Percentiles rank a stretch among this genome's conserved stretches.
These are phyloP conservation scores for Huntiella moniliformis DNA, from an alignment of 2,329 filamentous ascomycete species.

Conservation along the genomic window DNA sequence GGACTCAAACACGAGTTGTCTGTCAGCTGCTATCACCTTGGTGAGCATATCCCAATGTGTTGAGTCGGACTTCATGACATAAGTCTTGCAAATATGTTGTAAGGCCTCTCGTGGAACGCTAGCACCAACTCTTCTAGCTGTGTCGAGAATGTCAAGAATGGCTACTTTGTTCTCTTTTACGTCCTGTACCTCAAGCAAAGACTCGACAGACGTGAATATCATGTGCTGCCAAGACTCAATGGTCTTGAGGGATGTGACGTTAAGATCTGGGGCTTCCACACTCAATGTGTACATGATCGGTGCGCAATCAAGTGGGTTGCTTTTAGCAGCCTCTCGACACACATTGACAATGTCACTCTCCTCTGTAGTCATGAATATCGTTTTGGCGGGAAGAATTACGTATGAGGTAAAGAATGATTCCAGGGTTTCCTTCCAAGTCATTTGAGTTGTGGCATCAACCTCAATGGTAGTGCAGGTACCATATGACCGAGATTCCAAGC, in stretches of 20 bases:
- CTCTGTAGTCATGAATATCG: constrained; percentile 25
- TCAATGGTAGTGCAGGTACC: neutral
- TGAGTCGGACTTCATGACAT: constrained; percentile 20
- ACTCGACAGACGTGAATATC: constrained; percentile 19
- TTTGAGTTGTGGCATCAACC: constrained; percentile 1
- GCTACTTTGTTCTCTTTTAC: constrained; percentile 14
- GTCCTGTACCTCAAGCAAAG: constrained; percentile 15
- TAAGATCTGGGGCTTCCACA: constrained; percentile 13
- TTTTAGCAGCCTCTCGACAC: constrained; percentile 23
- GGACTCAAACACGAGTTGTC: constrained; percentile 26
- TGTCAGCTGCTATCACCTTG: constrained; percentile 25
- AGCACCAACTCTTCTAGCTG: constrained; percentile 17
- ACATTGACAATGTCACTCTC: constrained; percentile 23
- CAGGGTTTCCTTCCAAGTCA: constrained; percentile 27
- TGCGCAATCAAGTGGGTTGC: constrained; percentile 20
- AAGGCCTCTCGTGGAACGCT: constrained; percentile 23
- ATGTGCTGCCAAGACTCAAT: constrained; percentile 24
- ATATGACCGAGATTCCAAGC: constrained; percentile 9
- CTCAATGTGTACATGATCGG: constrained; percentile 28
- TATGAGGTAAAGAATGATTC: constrained; percentile 30
- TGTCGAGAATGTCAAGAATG: constrained; percentile 18
- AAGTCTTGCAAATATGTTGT: constrained; percentile 24
- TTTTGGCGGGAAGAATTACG: constrained; percentile 32
- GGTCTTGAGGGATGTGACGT: constrained; percentile 15
- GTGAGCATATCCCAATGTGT: constrained; percentile 27